These are phyloP conservation scores for Gastrolobium villosum DNA, from an alignment of 306 rosid genomes.

Conservation along the genomic window DNA sequence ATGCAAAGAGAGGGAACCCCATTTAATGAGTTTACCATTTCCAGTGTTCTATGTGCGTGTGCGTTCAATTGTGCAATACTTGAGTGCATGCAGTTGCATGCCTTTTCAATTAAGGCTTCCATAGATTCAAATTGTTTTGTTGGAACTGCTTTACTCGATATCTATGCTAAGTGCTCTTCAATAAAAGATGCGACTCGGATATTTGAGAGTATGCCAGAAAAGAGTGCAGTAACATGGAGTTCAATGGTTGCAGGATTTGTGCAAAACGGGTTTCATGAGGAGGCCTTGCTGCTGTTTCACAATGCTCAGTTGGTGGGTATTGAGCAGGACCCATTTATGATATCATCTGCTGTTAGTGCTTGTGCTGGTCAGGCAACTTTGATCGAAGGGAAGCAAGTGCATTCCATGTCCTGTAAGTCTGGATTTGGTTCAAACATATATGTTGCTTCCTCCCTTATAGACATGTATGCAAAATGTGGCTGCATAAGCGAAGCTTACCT, in stretches of 20 bases:
- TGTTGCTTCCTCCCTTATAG: conserved; percentile 73
- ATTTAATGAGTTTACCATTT: conserved; percentile 80
- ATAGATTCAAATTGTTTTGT: conserved; percentile 77
- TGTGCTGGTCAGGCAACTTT: conserved; percentile 81
- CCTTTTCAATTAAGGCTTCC: conserved; percentile 73
- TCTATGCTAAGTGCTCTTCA: conserved; percentile 78
- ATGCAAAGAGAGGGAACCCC: conserved; percentile 78
- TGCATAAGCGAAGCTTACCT: conserved; percentile 73
- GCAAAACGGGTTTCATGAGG: conserved; percentile 77
- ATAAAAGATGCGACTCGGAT: conserved; percentile 68
- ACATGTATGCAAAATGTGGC: conserved; percentile 94
- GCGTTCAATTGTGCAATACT: conserved; percentile 63
- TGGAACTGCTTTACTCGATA: conserved; percentile 84
- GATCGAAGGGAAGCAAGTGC: conserved; percentile 82
- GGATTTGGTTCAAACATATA: conserved; percentile 70
- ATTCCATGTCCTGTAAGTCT: conserved; percentile 68
- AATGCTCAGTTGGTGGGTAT: conserved; percentile 60
- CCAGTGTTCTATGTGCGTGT: conserved; percentile 85
- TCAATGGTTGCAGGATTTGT: conserved; percentile 84
- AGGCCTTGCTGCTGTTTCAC: conserved; percentile 73
- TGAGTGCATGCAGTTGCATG: conserved; percentile 81
- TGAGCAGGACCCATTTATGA: conserved; percentile 64
- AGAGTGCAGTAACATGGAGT: conserved; percentile 86
- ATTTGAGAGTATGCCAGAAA: conserved; percentile 75
- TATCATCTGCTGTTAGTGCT: conserved; percentile 80